Conservation (phyloP, 2,329 filamentous ascomycete genomes). For the Fusarium euwallaceae region DNA sequence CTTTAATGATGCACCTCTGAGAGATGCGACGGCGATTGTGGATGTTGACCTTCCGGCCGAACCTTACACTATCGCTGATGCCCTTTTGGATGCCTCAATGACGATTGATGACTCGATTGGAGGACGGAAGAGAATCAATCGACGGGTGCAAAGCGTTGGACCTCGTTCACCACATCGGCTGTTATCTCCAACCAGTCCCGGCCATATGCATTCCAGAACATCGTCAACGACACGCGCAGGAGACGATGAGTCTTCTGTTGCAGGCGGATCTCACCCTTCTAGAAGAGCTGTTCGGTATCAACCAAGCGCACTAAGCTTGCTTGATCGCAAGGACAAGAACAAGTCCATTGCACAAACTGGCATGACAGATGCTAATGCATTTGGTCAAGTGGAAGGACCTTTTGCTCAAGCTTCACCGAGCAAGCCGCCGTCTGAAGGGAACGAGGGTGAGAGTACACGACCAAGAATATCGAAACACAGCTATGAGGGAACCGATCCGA, state of each 20-base stretch:
- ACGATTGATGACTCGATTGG: constrained; percentile 79
- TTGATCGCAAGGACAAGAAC: constrained; percentile 70
- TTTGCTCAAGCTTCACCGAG: constrained; percentile 56
- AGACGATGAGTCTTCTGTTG: constrained; percentile 53
- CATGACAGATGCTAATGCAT: constrained; percentile 70
- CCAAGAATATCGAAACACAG: constrained; percentile 76
- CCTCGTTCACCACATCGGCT: constrained; percentile 48
- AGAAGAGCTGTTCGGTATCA: constrained; percentile 67
- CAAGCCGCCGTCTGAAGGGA: constrained; percentile 41
- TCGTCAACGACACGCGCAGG: constrained; percentile 49
- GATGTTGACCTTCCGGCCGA: constrained; percentile 52
- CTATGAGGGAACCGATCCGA: constrained; percentile 84
- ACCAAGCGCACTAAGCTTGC: constrained; percentile 69
- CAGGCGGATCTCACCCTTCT: constrained; percentile 58
- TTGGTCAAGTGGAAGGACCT: constrained; percentile 71
- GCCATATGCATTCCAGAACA: constrained; percentile 54
- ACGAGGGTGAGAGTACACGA: constrained; percentile 50
- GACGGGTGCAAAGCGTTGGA: constrained; percentile 56
- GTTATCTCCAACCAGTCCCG: constrained; percentile 50
- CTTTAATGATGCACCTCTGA: constrained; percentile 82
- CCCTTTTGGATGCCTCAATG: constrained; percentile 90
- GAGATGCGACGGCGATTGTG: constrained; percentile 52
- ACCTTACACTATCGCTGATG: constrained; percentile 88
- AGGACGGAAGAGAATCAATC: constrained; percentile 67
- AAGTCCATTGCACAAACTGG: constrained; percentile 71